phyloP scores from a whole-genome alignment of 2,329 filamentous ascomycete genomes.

The Beauveria sp. region DNA sequence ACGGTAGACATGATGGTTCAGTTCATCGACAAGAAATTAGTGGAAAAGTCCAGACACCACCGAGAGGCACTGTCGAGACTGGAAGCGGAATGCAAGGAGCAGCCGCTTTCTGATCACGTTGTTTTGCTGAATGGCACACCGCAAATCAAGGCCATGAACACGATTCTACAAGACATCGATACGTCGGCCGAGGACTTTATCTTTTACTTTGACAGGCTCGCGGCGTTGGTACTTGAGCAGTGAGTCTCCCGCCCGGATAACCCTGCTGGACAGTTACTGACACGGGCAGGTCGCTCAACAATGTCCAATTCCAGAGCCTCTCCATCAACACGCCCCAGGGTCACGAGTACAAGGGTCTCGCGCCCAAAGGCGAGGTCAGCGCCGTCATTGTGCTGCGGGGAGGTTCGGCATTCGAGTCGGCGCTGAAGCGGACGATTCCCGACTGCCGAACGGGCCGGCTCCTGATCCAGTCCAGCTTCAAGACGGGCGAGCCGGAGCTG shows the following conservation, averaged over 20 bases:
- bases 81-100: conserved; percentile 62
- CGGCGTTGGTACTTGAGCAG: conserved; percentile 77
- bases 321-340: conserved; percentile 65
- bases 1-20: conserved; percentile 77
- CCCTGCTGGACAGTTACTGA: background rate
- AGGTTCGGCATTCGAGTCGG: conserved; percentile 80
- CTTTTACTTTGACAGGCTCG: conserved; percentile 91
- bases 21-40: conserved; percentile 80
- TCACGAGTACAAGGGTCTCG: conserved; percentile 62
- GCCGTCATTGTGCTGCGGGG: conserved; percentile 86
- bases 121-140: conserved; percentile 66
- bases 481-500: conserved; percentile 83
- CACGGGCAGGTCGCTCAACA: conserved; percentile 60
- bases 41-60: conserved; percentile 79
- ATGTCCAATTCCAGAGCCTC: conserved; percentile 58
- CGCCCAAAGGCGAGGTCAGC: conserved; percentile 64
- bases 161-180: conserved; percentile 74
- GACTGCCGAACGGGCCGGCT: conserved; percentile 86
- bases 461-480: conserved; percentile 80
- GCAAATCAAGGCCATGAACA: conserved; percentile 83
- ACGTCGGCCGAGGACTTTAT: conserved; percentile 85
- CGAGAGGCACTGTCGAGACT: conserved; percentile 70
- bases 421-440: conserved; percentile 81
- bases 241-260: conserved; percentile 27
- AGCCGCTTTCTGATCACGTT: conserved; percentile 68